These are phyloP conservation scores for Podospora conica DNA, from an alignment of 495 filamentous ascomycete species.

Conservation along the genomic window DNA sequence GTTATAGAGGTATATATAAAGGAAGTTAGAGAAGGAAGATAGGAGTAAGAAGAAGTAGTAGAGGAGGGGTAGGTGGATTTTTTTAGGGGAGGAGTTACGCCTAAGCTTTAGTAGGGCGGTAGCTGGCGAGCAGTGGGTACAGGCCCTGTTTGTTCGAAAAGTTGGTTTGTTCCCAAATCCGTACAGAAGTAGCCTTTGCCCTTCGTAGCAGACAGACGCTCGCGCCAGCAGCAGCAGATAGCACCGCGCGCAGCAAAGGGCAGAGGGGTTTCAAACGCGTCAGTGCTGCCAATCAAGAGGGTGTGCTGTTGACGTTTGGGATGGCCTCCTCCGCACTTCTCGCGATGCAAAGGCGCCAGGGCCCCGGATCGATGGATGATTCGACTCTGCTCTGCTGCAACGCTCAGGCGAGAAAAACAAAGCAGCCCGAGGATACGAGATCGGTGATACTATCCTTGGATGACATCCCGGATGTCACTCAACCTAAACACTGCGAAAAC, in stretches of 20 bases:
- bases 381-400: not conserved
- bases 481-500: not conserved
- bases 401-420: not conserved
- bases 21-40: too few species aligned
- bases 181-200: too few species aligned
- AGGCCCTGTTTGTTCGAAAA: too few species aligned
- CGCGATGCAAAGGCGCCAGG: not conserved
- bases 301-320: constrained; percentile 2
- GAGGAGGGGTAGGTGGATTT: too few species aligned
- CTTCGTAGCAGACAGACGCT: not conserved
- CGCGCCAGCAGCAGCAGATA: too few species aligned
- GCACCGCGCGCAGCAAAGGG: not conserved
- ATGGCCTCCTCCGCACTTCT: too few species aligned
- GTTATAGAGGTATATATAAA: too few species aligned
- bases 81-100: too few species aligned
- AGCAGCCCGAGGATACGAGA: not conserved
- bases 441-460: constrained; percentile 2
- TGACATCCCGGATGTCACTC: not conserved
- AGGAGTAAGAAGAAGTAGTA: too few species aligned
- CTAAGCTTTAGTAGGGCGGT: too few species aligned
- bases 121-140: too few species aligned
- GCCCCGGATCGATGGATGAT: not conserved
- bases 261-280: not conserved
- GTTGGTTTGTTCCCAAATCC: too few species aligned
- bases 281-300: not conserved